Conservation (phyloP, 2,329 filamentous ascomycete species). For the Fusarium bactridioides region DNA sequence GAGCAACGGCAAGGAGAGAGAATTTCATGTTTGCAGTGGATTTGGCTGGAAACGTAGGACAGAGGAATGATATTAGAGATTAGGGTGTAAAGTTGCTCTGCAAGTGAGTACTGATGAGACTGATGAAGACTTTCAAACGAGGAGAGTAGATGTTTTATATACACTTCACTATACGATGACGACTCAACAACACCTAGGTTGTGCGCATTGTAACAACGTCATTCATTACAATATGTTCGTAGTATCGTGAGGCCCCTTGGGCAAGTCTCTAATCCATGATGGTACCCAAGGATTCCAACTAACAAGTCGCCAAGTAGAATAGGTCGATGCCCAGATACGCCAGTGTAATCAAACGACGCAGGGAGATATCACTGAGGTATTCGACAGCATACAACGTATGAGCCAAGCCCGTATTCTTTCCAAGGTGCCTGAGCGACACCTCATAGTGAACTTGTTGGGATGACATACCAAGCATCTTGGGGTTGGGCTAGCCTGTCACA, state of each 20-base stretch:
- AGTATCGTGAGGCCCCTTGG: background rate
- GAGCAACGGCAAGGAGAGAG: constrained; percentile 28
- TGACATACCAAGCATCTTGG: constrained; percentile 23
- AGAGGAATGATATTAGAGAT: background rate
- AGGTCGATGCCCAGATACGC: background rate
- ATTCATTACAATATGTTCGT: constrained; percentile 22
- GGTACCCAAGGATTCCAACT: background rate
- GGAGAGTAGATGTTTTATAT: constrained; percentile 21
- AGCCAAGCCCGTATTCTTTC: background rate
- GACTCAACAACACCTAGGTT: background rate
- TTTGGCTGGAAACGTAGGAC: background rate
- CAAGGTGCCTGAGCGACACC: background rate
- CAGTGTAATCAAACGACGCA: constrained; percentile 7
- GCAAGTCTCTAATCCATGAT: constrained; percentile 2
- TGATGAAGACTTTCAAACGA: background rate
- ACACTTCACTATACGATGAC: background rate
- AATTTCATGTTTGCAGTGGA: constrained; percentile 37
- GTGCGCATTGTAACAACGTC: constrained; percentile 1
- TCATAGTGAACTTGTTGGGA: background rate
- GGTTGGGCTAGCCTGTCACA: constrained; percentile 14
- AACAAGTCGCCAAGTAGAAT: constrained; percentile 17
- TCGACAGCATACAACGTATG: background rate
- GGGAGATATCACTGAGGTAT: background rate
- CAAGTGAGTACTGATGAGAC: background rate
- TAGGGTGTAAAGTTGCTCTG: background rate